A percentile compares a stretch with the other conserved stretches of the same genome.
phyloP scores from a whole-genome alignment of 305 asterid genomes.

The Solanum aculeatissimum region DNA sequence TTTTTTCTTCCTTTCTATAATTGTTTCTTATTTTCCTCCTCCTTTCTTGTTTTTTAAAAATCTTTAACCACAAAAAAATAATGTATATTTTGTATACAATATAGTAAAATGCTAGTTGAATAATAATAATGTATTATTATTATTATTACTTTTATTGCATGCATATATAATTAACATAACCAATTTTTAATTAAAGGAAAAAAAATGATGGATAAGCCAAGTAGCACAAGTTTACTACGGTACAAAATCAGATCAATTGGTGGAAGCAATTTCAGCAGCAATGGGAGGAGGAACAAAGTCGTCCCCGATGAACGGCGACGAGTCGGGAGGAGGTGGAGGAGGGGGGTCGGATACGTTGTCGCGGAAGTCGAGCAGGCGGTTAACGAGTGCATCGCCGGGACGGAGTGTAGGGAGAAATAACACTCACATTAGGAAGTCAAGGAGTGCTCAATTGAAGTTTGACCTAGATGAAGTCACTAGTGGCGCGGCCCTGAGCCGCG shows the following conservation, averaged over 20 bases:
- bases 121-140: too few relatives aligned
- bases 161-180: neutral
- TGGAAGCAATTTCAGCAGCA: constrained; percentile 67
- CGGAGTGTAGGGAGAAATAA: constrained; percentile 34
- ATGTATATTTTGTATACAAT: neutral
- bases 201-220: constrained; percentile 31
- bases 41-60: neutral
- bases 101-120: neutral
- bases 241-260: constrained; percentile 82
- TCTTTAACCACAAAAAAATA: neutral
- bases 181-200: neutral
- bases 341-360: constrained; percentile 40
- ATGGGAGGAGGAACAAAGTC: constrained; percentile 49
- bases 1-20: neutral
- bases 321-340: constrained; percentile 30
- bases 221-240: constrained; percentile 41
- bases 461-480: constrained; percentile 76
- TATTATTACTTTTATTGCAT: neutral
- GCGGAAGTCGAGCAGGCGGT: constrained; percentile 54
- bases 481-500: constrained; percentile 92
- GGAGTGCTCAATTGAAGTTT: constrained; percentile 81
- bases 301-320: constrained; percentile 18
- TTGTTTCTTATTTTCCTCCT: too few relatives aligned
- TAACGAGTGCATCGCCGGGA: constrained; percentile 52
- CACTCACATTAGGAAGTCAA: constrained; percentile 76